Evolutionary conservation across 1,284 basidiomycete genomes (phyloP), one percentile per base, ranked within the genome.

Genomic region (Tilletia indica): DNA sequence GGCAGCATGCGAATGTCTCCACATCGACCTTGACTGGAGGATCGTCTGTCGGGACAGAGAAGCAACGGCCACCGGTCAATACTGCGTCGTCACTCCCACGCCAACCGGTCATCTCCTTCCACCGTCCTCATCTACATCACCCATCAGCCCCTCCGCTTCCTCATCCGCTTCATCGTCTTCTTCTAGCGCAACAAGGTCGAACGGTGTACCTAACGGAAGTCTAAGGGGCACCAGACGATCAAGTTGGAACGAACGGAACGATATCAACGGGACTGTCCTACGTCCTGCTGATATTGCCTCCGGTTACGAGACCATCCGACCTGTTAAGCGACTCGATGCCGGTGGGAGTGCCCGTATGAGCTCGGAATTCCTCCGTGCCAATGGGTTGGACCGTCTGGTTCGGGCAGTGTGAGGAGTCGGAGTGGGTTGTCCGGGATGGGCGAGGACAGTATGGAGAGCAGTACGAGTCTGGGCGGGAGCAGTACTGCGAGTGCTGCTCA

Each of bases 271-370:
- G 2, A 94, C 93, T 0, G 87, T 93, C 0, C 86, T 95, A 75
- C 88, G 88, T 47, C 90, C 90, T 76, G 93, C 90, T 5, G 93
- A 95, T 84, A 84, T 96, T 8, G 70, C 75, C 39, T 61, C 49
- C 56, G 86, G 86, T 1, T 87, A 92, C 64, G 92, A 92, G 78
- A 96, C 94, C 0, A 92, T 97, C 78, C 89, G 94, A 71, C 94
- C 94, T 0, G 90, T 96, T 75, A 95, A 95, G 87, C 93, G 93
- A 80, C 90, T 95, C 31, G 93, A 97, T 82, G 88, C 90, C 0
- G 87, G 88, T 4, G 90, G 90, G 12, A 93, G 92, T 0, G 85
- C 93, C n/a, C 87, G 90, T 72, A 83, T 93, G 49, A 94, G 93
- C 5, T 87, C 89, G 21, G 93, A 93, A 77, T 94, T 89, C 82